Evolutionary conservation across 1,284 basidiomycete species (phyloP).

Genomic region (Trametes sp.): DNA sequence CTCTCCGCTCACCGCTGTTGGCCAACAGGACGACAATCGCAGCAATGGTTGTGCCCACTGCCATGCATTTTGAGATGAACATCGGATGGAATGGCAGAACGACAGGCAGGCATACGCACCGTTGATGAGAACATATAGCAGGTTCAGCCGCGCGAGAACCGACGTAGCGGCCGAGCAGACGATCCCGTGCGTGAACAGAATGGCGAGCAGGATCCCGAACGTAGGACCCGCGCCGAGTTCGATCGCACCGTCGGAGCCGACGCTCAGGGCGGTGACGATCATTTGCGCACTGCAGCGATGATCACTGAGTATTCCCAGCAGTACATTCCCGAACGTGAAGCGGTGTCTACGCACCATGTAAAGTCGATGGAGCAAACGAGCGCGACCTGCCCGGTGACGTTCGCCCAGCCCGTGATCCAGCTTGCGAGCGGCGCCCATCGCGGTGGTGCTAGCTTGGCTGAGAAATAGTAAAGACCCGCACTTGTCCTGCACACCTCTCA

Average conservation of each 20-base stretch:
- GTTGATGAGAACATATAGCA: slow-evolving; percentile 72
- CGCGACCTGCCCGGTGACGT: slow-evolving; percentile 66
- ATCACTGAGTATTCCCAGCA: neutral
- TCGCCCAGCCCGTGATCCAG: slow-evolving; percentile 81
- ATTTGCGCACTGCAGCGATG: slow-evolving; percentile 61
- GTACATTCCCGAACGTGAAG: neutral
- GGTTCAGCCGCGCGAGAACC: slow-evolving; percentile 69
- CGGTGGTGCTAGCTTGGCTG: slow-evolving; percentile 72
- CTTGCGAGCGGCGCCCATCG: slow-evolving; percentile 68
- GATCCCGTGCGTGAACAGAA: slow-evolving; percentile 68
- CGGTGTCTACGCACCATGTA: slow-evolving; percentile 54
- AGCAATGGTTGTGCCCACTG: slow-evolving; percentile 53
- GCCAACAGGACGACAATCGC: slow-evolving; percentile 68
- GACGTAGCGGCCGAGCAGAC: slow-evolving; percentile 76
- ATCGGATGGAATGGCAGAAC: neutral
- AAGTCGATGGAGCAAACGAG: slow-evolving; percentile 80
- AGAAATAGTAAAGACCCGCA: slow-evolving; percentile 79
- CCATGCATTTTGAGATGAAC: neutral
- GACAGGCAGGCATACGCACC: slow-evolving; percentile 46
- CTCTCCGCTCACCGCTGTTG: slow-evolving; percentile 60
- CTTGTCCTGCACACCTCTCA: slow-evolving; percentile 35
- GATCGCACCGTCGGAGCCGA: slow-evolving; percentile 60
- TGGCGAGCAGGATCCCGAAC: slow-evolving; percentile 69
- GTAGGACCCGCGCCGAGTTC: slow-evolving; percentile 66
- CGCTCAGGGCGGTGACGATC: slow-evolving; percentile 75